A percentile compares a stretch with the other conserved stretches of the same genome.
Conservation (phyloP, 2,329 filamentous ascomycete genomes). For the Penicillium sclerotiorum region DNA sequence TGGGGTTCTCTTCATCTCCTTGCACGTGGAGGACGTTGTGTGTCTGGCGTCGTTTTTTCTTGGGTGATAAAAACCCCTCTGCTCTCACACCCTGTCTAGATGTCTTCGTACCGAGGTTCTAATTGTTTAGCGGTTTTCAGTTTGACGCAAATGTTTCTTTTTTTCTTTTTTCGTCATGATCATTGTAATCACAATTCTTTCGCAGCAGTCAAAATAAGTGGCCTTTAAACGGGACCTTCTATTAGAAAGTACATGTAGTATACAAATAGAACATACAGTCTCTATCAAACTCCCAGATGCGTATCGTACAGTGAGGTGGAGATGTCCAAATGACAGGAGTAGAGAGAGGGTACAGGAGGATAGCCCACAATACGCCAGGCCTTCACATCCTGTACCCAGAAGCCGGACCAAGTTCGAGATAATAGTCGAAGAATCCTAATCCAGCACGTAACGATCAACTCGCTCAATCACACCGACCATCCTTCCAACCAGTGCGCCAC, state of each 20-base stretch:
- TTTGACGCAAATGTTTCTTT: conserved; percentile 27
- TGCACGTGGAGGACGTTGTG: conserved; percentile 22
- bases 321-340: conserved; percentile 9
- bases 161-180: background rate
- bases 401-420: background rate
- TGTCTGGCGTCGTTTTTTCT: conserved; percentile 29
- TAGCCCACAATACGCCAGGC: background rate
- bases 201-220: background rate
- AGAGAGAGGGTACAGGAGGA: conserved; percentile 12
- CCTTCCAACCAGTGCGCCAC: conserved; percentile 85
- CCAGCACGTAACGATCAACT: background rate
- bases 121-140: conserved; percentile 41
- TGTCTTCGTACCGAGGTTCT: conserved; percentile 35
- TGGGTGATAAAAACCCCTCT: conserved; percentile 24
- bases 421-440: background rate
- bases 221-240: too few species aligned
- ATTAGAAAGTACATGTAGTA: background rate
- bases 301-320: conserved; percentile 16
- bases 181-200: background rate
- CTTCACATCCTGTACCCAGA: background rate
- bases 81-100: conserved; percentile 31
- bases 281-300: conserved; percentile 6
- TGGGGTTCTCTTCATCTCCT: conserved; percentile 25
- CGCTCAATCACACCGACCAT: conserved; percentile 65
- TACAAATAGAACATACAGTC: conserved; percentile 4